Evolutionary conservation across 2,329 filamentous ascomycete genomes (phyloP).

Genomic region (Penicillium sp.): DNA sequence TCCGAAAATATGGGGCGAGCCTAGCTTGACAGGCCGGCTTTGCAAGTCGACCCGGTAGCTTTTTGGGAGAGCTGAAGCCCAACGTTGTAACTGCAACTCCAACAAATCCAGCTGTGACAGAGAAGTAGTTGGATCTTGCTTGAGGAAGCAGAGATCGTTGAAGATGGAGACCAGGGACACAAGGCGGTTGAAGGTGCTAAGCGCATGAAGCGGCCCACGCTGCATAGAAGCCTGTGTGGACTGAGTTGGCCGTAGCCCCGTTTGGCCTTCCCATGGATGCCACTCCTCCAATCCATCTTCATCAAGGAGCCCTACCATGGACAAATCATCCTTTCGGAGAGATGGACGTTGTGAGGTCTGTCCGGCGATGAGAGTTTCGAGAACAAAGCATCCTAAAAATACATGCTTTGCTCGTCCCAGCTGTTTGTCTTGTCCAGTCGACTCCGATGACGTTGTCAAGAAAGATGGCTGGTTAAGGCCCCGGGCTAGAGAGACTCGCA

Average conservation of each 20-base stretch:
- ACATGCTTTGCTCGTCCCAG: slow-evolving; percentile 40
- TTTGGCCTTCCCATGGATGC: slow-evolving; percentile 61
- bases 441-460: slow-evolving; percentile 43
- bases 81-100: slow-evolving; percentile 31
- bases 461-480: slow-evolving; percentile 41
- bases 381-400: slow-evolving; percentile 49
- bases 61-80: slow-evolving; percentile 28
- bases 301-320: slow-evolving; percentile 48
- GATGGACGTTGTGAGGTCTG: slow-evolving; percentile 45
- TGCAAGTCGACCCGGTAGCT: slow-evolving; percentile 30
- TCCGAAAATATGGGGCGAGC: slow-evolving; percentile 32
- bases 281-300: slow-evolving; percentile 69
- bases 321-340: slow-evolving; percentile 48
- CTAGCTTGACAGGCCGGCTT: slow-evolving; percentile 18
- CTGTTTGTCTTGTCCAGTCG: slow-evolving; percentile 30
- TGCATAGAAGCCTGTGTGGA: slow-evolving; percentile 28
- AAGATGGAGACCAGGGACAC: slow-evolving; percentile 36
- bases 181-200: slow-evolving; percentile 53
- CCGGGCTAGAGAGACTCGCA: slow-evolving; percentile 43
- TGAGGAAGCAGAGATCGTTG: slow-evolving; percentile 31
- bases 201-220: slow-evolving; percentile 40
- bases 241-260: slow-evolving; percentile 28
- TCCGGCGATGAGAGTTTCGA: slow-evolving; percentile 50
- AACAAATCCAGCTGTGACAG: slow-evolving; percentile 27
- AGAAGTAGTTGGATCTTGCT: slow-evolving; percentile 20